These are phyloP conservation scores for Candida awuae DNA, from an alignment of 805 yeast species.

Conservation along the genomic window DNA sequence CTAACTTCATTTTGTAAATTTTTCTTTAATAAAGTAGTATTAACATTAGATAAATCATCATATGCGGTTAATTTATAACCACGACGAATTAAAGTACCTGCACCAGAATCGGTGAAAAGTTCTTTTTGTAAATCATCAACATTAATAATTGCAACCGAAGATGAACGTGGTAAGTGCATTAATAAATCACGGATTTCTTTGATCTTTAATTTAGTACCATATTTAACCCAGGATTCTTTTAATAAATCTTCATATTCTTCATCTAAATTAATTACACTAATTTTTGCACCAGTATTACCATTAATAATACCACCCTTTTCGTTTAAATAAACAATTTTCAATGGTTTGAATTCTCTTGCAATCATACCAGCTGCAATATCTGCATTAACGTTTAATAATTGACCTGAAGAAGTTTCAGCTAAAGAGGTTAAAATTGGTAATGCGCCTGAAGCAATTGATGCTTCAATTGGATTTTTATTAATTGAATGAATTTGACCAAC, in stretches of 20 bases:
- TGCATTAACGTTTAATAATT: constrained; percentile 93
- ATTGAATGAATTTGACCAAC: constrained; percentile 88
- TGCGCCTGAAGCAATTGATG: constrained; percentile 92
- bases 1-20: constrained; percentile 70
- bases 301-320: constrained; percentile 97
- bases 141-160: constrained; percentile 95
- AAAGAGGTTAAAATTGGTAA: constrained; percentile 92
- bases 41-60: constrained; percentile 59
- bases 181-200: constrained; percentile 92
- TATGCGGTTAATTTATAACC: constrained; percentile 83
- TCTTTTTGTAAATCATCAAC: constrained; percentile 95
- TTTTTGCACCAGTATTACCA: constrained; percentile 85
- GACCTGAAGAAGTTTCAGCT: constrained; percentile 96
- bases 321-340: constrained; percentile 90
- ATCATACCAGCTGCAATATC: constrained; percentile 98
- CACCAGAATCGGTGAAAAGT: constrained; percentile 96
- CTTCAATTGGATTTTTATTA: constrained; percentile 83
- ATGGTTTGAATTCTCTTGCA: constrained; percentile 93
- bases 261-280: constrained; percentile 85
- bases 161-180: constrained; percentile 90
- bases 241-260: constrained; percentile 89
- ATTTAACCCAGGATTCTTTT: constrained; percentile 96
- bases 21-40: constrained; percentile 54
- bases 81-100: constrained; percentile 96
- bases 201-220: constrained; percentile 95